These are phyloP conservation scores for Domatiomyces catenatus DNA, from an alignment of 2,329 filamentous ascomycete species.

Conservation along the genomic window DNA sequence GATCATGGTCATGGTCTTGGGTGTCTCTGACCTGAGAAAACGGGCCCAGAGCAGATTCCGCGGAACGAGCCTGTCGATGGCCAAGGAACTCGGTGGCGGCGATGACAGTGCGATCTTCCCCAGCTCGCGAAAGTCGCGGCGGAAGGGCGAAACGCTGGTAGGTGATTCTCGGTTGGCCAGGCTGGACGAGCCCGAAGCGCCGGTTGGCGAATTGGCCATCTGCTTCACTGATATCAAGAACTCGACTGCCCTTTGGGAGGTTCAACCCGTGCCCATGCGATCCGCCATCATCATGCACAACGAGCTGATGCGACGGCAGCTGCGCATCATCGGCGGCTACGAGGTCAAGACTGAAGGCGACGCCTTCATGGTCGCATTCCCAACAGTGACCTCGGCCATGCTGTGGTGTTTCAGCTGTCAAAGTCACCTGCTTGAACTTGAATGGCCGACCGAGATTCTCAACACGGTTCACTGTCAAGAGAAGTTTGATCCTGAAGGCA, in stretches of 20 bases:
- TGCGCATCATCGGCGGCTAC: slow-evolving; percentile 87
- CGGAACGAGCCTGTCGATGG: slow-evolving; percentile 73
- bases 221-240: slow-evolving; percentile 99
- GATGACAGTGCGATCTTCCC: slow-evolving; percentile 43
- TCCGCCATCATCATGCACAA: slow-evolving; percentile 96
- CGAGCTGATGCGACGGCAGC: slow-evolving; percentile 82
- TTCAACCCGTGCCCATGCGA: slow-evolving; percentile 85
- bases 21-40: slow-evolving; percentile 77
- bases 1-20: slow-evolving; percentile 98
- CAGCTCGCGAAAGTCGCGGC: slow-evolving; percentile 48
- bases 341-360: slow-evolving; percentile 99
- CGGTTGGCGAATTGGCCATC: slow-evolving; percentile 77
- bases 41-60: slow-evolving; percentile 61
- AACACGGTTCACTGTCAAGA: slow-evolving; percentile 74
- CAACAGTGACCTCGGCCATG: slow-evolving; percentile 82
- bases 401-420: slow-evolving; percentile 96
- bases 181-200: slow-evolving; percentile 81
- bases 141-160: slow-evolving; percentile 33
- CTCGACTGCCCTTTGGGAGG: slow-evolving; percentile 91
- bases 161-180: slow-evolving; percentile 76
- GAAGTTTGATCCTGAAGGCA: slow-evolving; percentile 66
- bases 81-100: slow-evolving; percentile 53
- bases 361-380: slow-evolving; percentile 98
- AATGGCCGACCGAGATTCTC: slow-evolving; percentile 86
- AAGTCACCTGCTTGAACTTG: slow-evolving; percentile 67